Evolutionary conservation across 2,329 filamentous ascomycete genomes (phyloP), one percentile per base, ranked within the genome.

Genomic region (Exophiala oligosperma): DNA sequence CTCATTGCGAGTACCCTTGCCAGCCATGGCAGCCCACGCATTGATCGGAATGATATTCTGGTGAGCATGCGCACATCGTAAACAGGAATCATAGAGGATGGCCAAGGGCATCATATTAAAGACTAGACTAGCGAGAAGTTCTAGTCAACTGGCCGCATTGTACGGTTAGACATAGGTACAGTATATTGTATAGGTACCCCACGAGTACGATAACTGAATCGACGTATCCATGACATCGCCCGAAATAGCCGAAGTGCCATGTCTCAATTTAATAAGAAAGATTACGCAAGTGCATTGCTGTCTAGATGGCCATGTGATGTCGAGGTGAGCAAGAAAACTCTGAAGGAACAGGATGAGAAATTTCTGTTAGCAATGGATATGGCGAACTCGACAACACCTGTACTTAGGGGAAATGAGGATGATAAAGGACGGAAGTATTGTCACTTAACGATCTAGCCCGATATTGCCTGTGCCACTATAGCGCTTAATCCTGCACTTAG

Each of bases 401-500:
- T 62, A 64, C 61, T 64, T 64, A 62, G 59, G 61, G 61, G 61
- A 64, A 59, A 51, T 54, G 52, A 41, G 32, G 35, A 61, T 57
- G 59, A 64, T 62, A 60, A 17, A 64, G 57, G 28, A 35, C 52
- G 59, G 59, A 60, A 54, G 52, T 24, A 46, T 54, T 64, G 49
- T 62, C 61, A 62, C 61, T 64, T 64, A 64, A 62, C 59, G 51
- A 59, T 48, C 54, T 64, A 64, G 61, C 59, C 50, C 52, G 35
- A 43, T 51, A 23, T n/a, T 11, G 9, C 5, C 21, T 23, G 48
- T 53, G 23, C 43, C 46, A 58, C 58, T 41, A 24, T 32, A 32
- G 48, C 64, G 66, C 52, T 64, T 67, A 59, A 51, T 66, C 64
- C 61, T 67, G 64, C 62, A 63, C 65, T 68, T 69, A 68, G 60